These are phyloP conservation scores for Cercophora samala DNA, from an alignment of 495 filamentous ascomycete species.

Conservation along the genomic window DNA sequence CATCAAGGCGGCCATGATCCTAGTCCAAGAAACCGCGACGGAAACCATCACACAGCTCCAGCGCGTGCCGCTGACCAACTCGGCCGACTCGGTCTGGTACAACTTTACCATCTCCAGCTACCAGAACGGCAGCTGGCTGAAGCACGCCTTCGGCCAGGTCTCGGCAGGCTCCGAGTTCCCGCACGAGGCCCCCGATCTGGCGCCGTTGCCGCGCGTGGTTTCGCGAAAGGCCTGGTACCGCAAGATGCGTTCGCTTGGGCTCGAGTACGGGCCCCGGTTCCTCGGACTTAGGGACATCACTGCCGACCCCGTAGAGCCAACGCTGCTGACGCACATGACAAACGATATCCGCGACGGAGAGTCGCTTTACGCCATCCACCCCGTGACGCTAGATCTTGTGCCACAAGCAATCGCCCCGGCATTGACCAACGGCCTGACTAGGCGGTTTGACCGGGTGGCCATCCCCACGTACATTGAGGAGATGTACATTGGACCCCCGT, in stretches of 20 bases:
- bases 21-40: conserved; percentile 22
- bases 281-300: neutral
- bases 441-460: neutral
- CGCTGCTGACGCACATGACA: neutral
- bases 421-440: neutral
- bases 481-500: neutral
- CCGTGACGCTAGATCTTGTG: neutral
- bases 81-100: conserved; percentile 41
- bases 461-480: neutral
- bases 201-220: neutral
- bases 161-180: neutral
- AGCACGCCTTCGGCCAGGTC: conserved; percentile 43
- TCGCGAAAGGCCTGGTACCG: neutral
- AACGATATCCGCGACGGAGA: neutral
- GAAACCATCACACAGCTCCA: neutral
- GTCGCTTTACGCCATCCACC: neutral
- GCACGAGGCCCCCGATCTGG: neutral
- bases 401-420: neutral
- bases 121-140: conserved; percentile 39
- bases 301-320: neutral
- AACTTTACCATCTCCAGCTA: conserved; percentile 46
- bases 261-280: neutral
- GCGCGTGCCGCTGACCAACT: neutral
- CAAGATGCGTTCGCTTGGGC: neutral
- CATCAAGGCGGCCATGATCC: conserved; percentile 32